These are phyloP conservation scores for Purpureocillium takamizusanense DNA, from an alignment of 2,329 filamentous ascomycete species.

Conservation along the genomic window DNA sequence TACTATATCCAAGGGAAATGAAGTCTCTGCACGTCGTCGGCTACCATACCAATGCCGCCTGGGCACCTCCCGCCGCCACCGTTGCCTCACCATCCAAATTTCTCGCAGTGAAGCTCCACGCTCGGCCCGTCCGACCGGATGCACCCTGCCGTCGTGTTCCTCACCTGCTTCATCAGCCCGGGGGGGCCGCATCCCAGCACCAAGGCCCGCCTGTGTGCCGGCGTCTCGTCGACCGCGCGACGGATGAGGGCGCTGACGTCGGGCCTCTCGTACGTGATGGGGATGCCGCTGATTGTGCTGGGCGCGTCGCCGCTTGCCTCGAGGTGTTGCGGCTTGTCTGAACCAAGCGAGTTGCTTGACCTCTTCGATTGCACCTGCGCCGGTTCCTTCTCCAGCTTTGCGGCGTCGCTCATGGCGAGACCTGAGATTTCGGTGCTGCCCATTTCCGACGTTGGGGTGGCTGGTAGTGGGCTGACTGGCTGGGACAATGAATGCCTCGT, in stretches of 20 bases:
- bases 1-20: too few relatives aligned
- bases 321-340: conserved; percentile 9
- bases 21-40: too few relatives aligned
- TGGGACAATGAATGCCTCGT: conserved; percentile 14
- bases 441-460: neutral
- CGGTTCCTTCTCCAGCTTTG: too few relatives aligned
- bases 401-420: too few relatives aligned
- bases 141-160: conserved; percentile 28
- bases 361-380: neutral
- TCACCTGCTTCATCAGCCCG: conserved; percentile 30
- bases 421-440: neutral
- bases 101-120: conserved; percentile 39
- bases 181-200: conserved; percentile 39
- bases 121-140: conserved; percentile 31
- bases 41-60: too few relatives aligned
- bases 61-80: too few relatives aligned
- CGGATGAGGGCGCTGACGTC: conserved; percentile 26
- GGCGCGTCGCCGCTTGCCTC: conserved; percentile 9
- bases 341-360: conserved; percentile 4
- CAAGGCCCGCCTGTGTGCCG: conserved; percentile 23
- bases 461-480: neutral
- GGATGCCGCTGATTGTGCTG: conserved; percentile 10
- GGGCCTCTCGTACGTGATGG: conserved; percentile 24
- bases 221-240: conserved; percentile 16
- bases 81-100: conserved; percentile 31